A percentile compares a stretch with the other conserved stretches of the same genome.
phyloP scores from a whole-genome alignment of 768 basidiomycete genomes.

The Phlebiopsis gigantea region DNA sequence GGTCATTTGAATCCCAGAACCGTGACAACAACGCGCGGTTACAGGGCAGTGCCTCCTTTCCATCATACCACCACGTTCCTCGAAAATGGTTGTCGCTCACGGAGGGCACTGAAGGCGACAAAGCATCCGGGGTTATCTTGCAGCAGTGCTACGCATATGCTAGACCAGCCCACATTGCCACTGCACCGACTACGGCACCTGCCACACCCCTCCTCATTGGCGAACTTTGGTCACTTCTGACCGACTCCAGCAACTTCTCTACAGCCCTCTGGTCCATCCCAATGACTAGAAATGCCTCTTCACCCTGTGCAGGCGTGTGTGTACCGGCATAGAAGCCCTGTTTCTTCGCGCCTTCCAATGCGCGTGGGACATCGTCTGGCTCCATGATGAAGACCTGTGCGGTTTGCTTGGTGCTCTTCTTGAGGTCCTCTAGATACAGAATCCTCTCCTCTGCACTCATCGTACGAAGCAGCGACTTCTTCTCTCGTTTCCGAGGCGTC shows the following conservation, averaged over 20 bases:
- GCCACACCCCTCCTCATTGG: constrained; percentile 36
- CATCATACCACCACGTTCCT: background rate
- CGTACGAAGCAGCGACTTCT: constrained; percentile 3
- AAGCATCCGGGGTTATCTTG: too few species aligned
- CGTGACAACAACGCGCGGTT: constrained; percentile 7
- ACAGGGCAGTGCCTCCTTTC: constrained; percentile 1
- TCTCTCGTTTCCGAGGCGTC: background rate
- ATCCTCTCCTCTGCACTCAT: constrained; percentile 8
- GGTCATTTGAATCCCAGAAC: background rate
- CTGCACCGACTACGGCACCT: constrained; percentile 56
- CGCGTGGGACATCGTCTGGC: background rate
- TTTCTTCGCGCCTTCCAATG: background rate
- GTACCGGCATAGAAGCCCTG: constrained; percentile 10
- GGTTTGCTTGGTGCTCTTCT: background rate
- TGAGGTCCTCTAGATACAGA: constrained; percentile 2
- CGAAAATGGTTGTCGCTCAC: background rate
- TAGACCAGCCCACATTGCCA: constrained; percentile 54
- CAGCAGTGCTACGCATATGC: constrained; percentile 38
- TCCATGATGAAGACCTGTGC: constrained; percentile 6
- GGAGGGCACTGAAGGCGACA: too few species aligned
- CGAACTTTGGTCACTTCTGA: background rate
- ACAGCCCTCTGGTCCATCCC: constrained; percentile 47
- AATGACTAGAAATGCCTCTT: constrained; percentile 21
- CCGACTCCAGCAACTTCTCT: constrained; percentile 21
- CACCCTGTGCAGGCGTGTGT: constrained; percentile 1